Percentiles rank a stretch among this genome's conserved stretches.
Evolutionary conservation across 495 filamentous ascomycete species (phyloP).

Genomic region (Trichoderma asperelloides): DNA sequence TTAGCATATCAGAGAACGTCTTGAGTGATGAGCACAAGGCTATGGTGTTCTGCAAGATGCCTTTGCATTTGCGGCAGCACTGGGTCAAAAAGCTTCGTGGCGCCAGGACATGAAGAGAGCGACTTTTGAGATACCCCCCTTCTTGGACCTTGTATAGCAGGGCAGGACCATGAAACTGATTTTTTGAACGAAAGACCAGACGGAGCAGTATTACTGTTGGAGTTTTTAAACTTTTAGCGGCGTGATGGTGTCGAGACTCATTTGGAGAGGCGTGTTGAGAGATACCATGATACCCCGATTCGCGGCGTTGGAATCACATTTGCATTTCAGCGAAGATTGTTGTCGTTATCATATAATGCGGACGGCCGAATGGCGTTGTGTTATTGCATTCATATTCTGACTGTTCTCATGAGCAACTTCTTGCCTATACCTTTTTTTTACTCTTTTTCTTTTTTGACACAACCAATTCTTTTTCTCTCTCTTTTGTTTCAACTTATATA

Average conservation of each 20-base stretch:
- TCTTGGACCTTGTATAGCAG: background rate
- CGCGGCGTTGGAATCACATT: background rate
- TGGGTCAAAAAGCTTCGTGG: constrained; percentile 37
- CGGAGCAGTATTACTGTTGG: background rate
- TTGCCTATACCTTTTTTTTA: background rate
- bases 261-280: constrained; percentile 4
- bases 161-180: background rate
- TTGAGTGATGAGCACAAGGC: constrained; percentile 44
- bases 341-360: constrained; percentile 3
- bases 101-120: background rate
- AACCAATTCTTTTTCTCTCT: background rate
- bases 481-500: background rate
- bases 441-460: background rate
- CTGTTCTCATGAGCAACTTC: background rate
- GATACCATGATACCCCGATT: constrained; percentile 7
- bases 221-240: background rate
- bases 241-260: constrained; percentile 8
- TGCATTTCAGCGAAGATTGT: constrained; percentile 10
- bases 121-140: background rate
- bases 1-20: constrained; percentile 44
- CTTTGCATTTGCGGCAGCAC: constrained; percentile 30
- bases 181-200: constrained; percentile 1
- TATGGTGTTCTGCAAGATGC: constrained; percentile 47
- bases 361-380: background rate
- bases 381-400: background rate